Conservation (phyloP, 208 protist species). For the Leishmania lainsoni region DNA sequence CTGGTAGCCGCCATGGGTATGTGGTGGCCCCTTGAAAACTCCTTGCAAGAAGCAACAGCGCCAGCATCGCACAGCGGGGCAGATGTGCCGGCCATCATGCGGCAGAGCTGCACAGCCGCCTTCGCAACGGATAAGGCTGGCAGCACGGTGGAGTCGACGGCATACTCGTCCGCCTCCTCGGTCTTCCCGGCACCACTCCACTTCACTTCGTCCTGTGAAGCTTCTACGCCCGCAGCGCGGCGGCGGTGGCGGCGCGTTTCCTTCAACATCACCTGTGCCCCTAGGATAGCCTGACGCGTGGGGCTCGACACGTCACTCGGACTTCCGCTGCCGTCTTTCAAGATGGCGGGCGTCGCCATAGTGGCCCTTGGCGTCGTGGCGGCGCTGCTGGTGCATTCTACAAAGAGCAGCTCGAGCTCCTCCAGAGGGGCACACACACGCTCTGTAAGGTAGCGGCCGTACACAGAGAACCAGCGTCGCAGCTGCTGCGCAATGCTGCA, state of each 20-base stretch:
- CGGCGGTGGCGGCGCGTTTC: slow-evolving; percentile 22
- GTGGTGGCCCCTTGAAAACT: background rate
- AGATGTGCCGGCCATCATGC: slow-evolving; percentile 6
- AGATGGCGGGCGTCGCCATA: background rate
- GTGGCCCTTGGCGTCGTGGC: background rate
- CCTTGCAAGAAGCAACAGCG: background rate
- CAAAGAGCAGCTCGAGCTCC: slow-evolving; percentile 19
- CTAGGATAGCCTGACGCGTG: slow-evolving; percentile 16
- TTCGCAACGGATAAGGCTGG: slow-evolving; percentile 12
- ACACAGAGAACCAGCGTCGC: slow-evolving; percentile 10
- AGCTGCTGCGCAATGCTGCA: background rate
- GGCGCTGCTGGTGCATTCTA: slow-evolving; percentile 19
- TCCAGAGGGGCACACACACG: slow-evolving; percentile 26
- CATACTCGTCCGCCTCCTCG: background rate
- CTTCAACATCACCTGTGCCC: slow-evolving; percentile 22
- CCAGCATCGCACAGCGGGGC: background rate
- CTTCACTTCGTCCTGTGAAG: background rate
- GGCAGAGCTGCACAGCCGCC: slow-evolving; percentile 26
- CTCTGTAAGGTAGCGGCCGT: slow-evolving; percentile 4
- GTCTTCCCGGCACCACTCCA: background rate
- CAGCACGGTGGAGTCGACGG: background rate
- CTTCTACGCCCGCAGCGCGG: background rate
- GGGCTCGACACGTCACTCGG: background rate
- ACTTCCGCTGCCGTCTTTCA: slow-evolving; percentile 5
- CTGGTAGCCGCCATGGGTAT: background rate